Conservation (phyloP, 192 early-diverging fungal genomes). For the Linnemannia exigua region DNA sequence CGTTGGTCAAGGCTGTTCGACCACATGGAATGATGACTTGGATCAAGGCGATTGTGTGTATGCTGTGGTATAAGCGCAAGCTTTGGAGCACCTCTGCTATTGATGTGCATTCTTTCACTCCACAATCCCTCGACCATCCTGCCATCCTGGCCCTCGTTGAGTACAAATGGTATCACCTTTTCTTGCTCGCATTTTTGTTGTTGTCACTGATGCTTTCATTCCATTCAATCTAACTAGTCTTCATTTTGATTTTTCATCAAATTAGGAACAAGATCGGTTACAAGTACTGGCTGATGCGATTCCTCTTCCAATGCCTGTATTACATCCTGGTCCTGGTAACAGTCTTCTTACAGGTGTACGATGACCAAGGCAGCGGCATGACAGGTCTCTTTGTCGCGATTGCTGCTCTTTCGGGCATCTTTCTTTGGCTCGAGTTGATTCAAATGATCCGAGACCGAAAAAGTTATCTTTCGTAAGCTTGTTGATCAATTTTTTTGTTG, state of each 20-base stretch:
- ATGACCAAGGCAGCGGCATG: background rate
- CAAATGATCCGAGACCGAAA: background rate
- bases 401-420: conserved; percentile 10
- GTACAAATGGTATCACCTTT: conserved; percentile 32
- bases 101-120: conserved; percentile 11
- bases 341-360: conserved; percentile 33
- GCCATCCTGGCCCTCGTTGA: conserved; percentile 25
- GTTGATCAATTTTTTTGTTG: background rate
- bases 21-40: background rate
- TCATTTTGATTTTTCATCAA: background rate
- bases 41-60: background rate
- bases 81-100: background rate
- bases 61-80: conserved; percentile 6
- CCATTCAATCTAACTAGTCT: background rate
- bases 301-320: conserved; percentile 19
- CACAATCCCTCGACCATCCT: conserved; percentile 29
- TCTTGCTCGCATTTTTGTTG: background rate
- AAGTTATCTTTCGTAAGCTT: background rate
- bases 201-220: background rate
- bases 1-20: conserved; percentile 2
- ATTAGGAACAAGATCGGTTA: conserved; percentile 45
- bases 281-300: conserved; percentile 34
- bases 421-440: conserved; percentile 38
- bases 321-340: conserved; percentile 17
- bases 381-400: conserved; percentile 24